A percentile compares a stretch with the other conserved stretches of the same genome.
Conservation (phyloP, 2,329 filamentous ascomycete genomes). For the Waltergamsia citrina region DNA sequence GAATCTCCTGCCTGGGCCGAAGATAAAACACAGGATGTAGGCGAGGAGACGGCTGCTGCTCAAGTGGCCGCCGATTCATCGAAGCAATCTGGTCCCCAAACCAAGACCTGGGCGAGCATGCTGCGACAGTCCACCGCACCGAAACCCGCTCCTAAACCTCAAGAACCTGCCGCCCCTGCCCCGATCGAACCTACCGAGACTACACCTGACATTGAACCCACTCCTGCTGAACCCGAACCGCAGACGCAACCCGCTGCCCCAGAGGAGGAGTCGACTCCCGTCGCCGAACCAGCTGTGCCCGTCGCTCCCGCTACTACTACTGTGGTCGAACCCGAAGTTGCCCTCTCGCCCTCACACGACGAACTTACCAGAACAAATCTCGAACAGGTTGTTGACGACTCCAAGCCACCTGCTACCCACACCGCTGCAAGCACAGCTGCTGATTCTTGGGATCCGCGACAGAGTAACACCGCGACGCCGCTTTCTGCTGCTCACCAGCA, state of each 20-base stretch:
- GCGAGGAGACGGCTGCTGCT: constrained; percentile 22
- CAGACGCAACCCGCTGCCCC: constrained; percentile 22
- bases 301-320: constrained; percentile 17
- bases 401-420: constrained; percentile 65
- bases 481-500: constrained; percentile 54
- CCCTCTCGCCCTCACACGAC: constrained; percentile 63
- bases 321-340: constrained; percentile 39
- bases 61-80: constrained; percentile 24
- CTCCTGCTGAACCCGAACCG: constrained; percentile 18
- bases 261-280: constrained; percentile 22
- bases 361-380: constrained; percentile 87
- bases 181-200: constrained; percentile 12
- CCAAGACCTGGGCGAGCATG: constrained; percentile 69
- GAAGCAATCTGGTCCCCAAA: constrained; percentile 26
- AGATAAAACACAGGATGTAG: constrained; percentile 23
- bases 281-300: constrained; percentile 17
- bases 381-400: constrained; percentile 78
- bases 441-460: constrained; percentile 71
- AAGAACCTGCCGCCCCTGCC: constrained; percentile 29
- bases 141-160: constrained; percentile 48
- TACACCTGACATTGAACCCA: constrained; percentile 1
- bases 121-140: constrained; percentile 49
- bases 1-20: constrained; percentile 49
- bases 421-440: constrained; percentile 84
- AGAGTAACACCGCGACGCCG: constrained; percentile 56